Evolutionary conservation across 495 filamentous ascomycete genomes (phyloP).

Genomic region (Rostrohypoxylon terebratum): DNA sequence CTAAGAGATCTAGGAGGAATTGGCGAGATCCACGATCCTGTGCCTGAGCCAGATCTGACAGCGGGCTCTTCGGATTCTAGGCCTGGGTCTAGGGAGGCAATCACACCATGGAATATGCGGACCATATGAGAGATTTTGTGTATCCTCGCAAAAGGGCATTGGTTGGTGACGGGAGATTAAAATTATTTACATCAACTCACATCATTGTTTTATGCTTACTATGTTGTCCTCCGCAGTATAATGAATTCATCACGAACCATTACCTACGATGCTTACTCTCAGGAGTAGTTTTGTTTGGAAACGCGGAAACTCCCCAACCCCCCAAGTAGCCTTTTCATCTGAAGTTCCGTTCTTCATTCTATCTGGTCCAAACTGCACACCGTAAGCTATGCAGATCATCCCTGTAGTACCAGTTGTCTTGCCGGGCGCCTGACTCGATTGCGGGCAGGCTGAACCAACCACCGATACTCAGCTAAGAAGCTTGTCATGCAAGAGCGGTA

Average conservation of each 20-base stretch:
- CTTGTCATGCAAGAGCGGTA: constrained; percentile 24
- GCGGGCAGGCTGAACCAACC: constrained; percentile 13
- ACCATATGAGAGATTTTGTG: neutral
- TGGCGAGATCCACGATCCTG: constrained; percentile 28
- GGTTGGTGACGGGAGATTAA: neutral
- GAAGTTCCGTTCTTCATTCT: constrained; percentile 31
- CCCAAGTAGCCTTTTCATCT: neutral
- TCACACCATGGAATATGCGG: constrained; percentile 10
- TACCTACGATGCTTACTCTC: neutral
- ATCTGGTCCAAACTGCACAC: constrained; percentile 16
- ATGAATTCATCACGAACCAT: neutral
- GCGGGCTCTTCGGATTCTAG: constrained; percentile 4
- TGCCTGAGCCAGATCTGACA: constrained; percentile 39
- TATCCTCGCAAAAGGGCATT: neutral
- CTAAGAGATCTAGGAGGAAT: constrained; percentile 31
- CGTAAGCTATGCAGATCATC: constrained; percentile 7
- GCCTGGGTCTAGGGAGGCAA: constrained; percentile 12
- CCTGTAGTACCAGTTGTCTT: neutral
- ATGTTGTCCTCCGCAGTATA: neutral
- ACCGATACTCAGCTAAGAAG: constrained; percentile 18
- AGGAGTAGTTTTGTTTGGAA: constrained; percentile 14
- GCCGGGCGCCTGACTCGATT: constrained; percentile 3
- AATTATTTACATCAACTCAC: neutral
- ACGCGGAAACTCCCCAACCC: constrained; percentile 7
- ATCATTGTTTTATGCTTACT: neutral